Evolutionary conservation across 495 filamentous ascomycete species (phyloP), one percentile per base, ranked within the genome.

Genomic region (Tuber indicum): DNA sequence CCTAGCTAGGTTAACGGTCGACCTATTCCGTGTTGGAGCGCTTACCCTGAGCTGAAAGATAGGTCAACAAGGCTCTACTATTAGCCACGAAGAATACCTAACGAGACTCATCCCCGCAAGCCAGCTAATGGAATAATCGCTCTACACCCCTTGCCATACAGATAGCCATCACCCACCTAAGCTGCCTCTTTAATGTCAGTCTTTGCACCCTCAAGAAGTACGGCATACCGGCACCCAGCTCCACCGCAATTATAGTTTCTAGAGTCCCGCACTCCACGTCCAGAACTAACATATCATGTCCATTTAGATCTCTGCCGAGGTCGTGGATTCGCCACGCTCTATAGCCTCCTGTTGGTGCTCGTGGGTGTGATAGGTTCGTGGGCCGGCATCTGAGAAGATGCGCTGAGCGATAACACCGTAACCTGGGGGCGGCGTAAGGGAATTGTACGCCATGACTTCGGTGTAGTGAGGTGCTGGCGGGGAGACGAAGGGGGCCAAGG

Each of bases 211-310:
- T 75, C 42, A 23, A 72, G 19, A 70, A 26, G 72, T 71, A 80
- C 23, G 45, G 66, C 23, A 72, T 73, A 21, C 75, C 58, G 32
- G 32, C 1, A 32, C 32, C 32, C 32, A 76, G 26, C 41, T 77
- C 75, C 39, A 77, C 71, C 42, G 72, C 39, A 77, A 70, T 71
- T 41, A 46, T 75, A 6, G 45, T 77, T 71, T 66, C 52, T 12
- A 76, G 72, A 17, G 10, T 49, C 44, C 46, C 9, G 45, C 74
- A 69, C 47, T 32, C 3, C 41, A 74, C 70, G 72, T 75, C 75
- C 1, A 58, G 16, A 42, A 74, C 52, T 45, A 79, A 66, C 23
- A 76, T 58, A 79, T 75, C 75, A 47, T 75, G 73, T 42, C 47
- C 45, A 36, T 26, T 17, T 17, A 12, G 72, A 36, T 74, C 23